Evolutionary conservation across 2,329 filamentous ascomycete species (phyloP).

Genomic region (Cordyceps cateniannulata): DNA sequence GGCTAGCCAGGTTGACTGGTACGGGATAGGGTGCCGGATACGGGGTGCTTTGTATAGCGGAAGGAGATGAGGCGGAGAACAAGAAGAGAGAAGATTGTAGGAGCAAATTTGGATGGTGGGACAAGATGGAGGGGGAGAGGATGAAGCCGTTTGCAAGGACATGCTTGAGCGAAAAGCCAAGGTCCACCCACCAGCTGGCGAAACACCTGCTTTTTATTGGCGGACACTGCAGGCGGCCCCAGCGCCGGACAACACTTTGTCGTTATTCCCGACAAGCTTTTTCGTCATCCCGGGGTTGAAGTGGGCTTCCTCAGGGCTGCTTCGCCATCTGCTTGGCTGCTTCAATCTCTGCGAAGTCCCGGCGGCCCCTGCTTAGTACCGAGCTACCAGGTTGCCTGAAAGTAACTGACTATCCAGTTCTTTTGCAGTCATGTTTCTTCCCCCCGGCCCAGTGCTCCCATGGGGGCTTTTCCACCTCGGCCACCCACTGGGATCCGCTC

Average conservation of each 20-base stretch:
- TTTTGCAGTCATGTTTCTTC: neutral
- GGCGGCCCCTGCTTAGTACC: neutral
- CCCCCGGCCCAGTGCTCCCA: neutral
- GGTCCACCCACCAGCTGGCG: neutral
- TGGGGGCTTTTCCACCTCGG: neutral
- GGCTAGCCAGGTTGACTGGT: neutral
- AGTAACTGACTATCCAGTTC: neutral
- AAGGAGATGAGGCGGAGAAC: neutral
- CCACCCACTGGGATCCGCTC: neutral
- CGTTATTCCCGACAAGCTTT: slow-evolving; percentile 10
- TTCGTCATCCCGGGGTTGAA: neutral
- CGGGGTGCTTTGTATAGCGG: neutral
- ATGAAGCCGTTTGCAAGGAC: neutral
- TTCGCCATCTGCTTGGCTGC: neutral
- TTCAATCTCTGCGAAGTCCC: neutral
- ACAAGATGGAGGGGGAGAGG: neutral
- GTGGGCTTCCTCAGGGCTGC: neutral
- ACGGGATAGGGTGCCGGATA: neutral
- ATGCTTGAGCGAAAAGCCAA: neutral
- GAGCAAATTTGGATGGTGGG: neutral
- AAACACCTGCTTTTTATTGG: neutral
- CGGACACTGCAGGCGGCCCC: neutral
- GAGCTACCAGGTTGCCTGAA: neutral
- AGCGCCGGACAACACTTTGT: neutral
- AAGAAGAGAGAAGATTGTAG: neutral